phyloP scores from a whole-genome alignment of 2,329 filamentous ascomycete genomes.

The Dothideomycetes sp. region DNA sequence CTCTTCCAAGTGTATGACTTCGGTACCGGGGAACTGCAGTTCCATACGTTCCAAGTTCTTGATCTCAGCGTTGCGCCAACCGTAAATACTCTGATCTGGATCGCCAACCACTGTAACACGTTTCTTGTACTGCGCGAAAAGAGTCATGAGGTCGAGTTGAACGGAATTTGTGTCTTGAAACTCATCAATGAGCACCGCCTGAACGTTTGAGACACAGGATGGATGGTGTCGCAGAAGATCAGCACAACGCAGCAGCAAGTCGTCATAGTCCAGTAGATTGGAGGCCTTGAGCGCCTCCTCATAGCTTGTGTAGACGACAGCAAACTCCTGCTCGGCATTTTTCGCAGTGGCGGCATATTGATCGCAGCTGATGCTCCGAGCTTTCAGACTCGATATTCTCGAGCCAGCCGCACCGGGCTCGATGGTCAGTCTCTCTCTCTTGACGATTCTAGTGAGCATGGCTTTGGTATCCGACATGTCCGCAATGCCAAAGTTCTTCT shows the following conservation, averaged over 20 bases:
- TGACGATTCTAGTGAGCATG: constrained; percentile 73
- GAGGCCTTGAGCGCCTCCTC: constrained; percentile 62
- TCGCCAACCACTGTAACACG: constrained; percentile 94
- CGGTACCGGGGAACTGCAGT: constrained; percentile 62
- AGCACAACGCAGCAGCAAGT: constrained; percentile 73
- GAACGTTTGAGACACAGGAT: constrained; percentile 75
- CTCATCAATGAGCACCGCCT: constrained; percentile 88
- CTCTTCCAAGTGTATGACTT: constrained; percentile 77
- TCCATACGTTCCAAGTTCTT: constrained; percentile 75
- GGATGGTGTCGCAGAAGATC: constrained; percentile 65
- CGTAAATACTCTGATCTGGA: constrained; percentile 95
- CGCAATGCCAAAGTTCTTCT: constrained; percentile 79
- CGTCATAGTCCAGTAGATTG: constrained; percentile 88
- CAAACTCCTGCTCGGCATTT: constrained; percentile 50
- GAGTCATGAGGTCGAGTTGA: constrained; percentile 87
- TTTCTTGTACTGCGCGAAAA: constrained; percentile 62
- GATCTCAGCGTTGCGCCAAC: constrained; percentile 87
- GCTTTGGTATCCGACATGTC: constrained; percentile 70
- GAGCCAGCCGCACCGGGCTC: constrained; percentile 61
- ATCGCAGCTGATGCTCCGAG: constrained; percentile 39
- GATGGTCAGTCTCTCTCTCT: constrained; percentile 48
- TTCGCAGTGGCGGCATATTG: constrained; percentile 29
- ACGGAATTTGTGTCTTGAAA: constrained; percentile 96
- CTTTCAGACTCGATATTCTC: constrained; percentile 60
- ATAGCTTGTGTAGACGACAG: constrained; percentile 61